These are phyloP conservation scores for Alternaria sp. DNA, from an alignment of 2,329 filamentous ascomycete genomes.

Conservation along the genomic window DNA sequence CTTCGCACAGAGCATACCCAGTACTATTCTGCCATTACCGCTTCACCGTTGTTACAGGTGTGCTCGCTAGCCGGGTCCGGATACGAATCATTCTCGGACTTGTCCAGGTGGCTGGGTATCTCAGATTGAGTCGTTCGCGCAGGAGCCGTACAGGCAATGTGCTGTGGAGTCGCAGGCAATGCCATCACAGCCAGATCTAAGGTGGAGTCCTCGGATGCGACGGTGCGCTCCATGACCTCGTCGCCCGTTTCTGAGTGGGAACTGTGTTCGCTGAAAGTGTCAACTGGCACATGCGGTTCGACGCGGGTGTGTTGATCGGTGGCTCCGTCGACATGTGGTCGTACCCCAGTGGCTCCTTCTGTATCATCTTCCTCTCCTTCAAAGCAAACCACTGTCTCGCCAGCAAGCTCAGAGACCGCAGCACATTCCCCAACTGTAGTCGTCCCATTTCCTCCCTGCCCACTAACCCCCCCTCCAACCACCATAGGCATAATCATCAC, in stretches of 20 bases:
- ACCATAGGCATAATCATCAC: background rate
- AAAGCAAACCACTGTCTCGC: background rate
- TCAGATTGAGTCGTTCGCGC: background rate
- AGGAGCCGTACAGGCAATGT: background rate
- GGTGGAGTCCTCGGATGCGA: background rate
- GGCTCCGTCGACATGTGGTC: background rate
- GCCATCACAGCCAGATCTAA: background rate
- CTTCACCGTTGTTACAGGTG: background rate
- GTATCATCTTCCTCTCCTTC: background rate
- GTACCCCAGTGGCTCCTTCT: background rate
- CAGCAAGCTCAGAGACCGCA: background rate
- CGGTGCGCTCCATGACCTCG: background rate
- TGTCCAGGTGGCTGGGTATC: background rate
- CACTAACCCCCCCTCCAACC: background rate
- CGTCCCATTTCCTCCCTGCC: background rate
- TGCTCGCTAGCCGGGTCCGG: background rate
- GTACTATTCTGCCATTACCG: background rate
- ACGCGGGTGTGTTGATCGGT: background rate
- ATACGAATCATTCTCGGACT: background rate
- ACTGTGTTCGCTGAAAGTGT: background rate
- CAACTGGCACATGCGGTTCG: background rate
- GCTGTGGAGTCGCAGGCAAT: background rate
- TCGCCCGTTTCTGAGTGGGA: background rate
- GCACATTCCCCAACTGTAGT: background rate
- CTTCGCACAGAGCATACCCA: background rate